Base-by-base conservation (phyloP, 441 rosid species). In the Adansonia gregorii region DNA sequence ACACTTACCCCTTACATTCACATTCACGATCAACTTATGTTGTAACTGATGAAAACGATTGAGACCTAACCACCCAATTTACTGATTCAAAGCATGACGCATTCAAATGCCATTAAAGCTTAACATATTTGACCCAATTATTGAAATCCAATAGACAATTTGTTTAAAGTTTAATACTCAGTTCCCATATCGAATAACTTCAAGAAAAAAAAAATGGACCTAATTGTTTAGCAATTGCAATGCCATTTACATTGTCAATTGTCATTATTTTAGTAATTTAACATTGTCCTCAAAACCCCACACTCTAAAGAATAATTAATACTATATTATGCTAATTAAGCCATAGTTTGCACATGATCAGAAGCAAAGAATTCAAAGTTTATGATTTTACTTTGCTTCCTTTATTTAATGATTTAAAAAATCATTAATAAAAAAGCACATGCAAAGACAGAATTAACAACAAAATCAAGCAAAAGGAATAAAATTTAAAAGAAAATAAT, bases 221-320 rank as follows among this genome's bases (percentile, higher is more conserved):
- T 7, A 68, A 68, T 68, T 68, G 41, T 48, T 68, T 22, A 43
- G 12, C 35, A 49, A 22, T 12, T 68, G 56, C 41, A 68, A 48
- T 46, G 56, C 6, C 41, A 43, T 17, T 45, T 67, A 43, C 31
- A 14, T 17, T 19, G 27, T 41, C 24, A 66, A 9, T 17, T 43
- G 15, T 27, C 52, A 43, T 17, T 66, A 66, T 43, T 45, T 66
- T 17, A 66, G 27, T 17, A 66, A 17, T n/a, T n/a, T 41, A 67
- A 67, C 17, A 17, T 15, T 31, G 49, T 19, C 54, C 43, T 4
- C 17, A 65, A 65, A 67, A 8, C 72, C 52, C 15, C 35, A 10
- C 52, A 1, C 10, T 69, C 55, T 17, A 67, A 48, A 48, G 58
- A 7, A 20, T 24, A 22, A 20, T 46, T 69, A 22, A 49, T 49